Conservation (phyloP, 495 filamentous ascomycete species). For the Immersiella caudata region DNA sequence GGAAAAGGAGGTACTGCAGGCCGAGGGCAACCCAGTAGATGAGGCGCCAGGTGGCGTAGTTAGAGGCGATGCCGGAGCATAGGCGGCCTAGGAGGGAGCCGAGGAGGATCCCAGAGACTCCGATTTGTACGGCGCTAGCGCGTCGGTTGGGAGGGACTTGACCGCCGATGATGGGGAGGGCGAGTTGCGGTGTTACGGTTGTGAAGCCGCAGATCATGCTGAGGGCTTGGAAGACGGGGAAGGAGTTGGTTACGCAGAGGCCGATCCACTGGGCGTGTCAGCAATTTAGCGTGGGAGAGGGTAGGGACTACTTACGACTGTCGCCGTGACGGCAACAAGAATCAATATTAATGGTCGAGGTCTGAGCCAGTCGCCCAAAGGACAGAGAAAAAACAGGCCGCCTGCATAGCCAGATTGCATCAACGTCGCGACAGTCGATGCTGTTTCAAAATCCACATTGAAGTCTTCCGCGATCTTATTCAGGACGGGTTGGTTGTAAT, state of each 20-base stretch:
- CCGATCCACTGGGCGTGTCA: too few relatives aligned
- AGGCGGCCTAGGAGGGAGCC: conserved; percentile 59
- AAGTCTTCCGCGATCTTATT: conserved; percentile 68
- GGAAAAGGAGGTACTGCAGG: conserved; percentile 68
- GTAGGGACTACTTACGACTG: conserved; percentile 50
- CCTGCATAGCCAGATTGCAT: conserved; percentile 78
- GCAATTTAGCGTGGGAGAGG: too few relatives aligned
- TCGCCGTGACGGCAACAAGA: conserved; percentile 67
- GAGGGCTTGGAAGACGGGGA: too few relatives aligned
- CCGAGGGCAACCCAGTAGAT: conserved; percentile 76
- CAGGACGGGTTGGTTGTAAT: conserved; percentile 73
- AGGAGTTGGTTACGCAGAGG: too few relatives aligned
- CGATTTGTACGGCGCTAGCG: too few relatives aligned
- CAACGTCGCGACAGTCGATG: conserved; percentile 64
- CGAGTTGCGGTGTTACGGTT: too few relatives aligned
- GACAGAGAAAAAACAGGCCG: conserved; percentile 73
- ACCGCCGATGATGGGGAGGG: too few relatives aligned
- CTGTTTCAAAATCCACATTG: conserved; percentile 58
- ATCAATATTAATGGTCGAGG: conserved; percentile 68
- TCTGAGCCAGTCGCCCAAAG: conserved; percentile 70
- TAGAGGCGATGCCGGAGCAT: conserved; percentile 70
- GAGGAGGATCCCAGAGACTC: too few relatives aligned
- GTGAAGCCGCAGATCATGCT: too few relatives aligned
- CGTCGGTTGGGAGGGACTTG: too few relatives aligned
- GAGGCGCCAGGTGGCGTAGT: conserved; percentile 69